Evolutionary conservation across 148 eudicot genomes (phyloP).

Genomic region (Amaranthus palmeri): DNA sequence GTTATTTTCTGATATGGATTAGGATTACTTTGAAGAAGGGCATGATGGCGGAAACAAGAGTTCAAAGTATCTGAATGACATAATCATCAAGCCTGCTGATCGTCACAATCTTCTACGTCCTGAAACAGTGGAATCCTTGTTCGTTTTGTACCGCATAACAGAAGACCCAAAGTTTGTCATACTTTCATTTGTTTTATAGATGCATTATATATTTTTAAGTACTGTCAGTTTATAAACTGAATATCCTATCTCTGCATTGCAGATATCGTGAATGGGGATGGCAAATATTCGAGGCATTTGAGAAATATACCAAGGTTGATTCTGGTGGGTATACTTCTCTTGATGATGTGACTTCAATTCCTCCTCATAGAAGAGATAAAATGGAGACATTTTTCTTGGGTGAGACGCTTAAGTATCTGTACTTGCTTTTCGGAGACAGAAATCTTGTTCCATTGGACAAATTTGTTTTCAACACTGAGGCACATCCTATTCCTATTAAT

Average conservation of each 20-base stretch:
- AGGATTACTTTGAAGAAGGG: conserved; percentile 63
- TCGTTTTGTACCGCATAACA: conserved; percentile 78
- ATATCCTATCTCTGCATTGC: conserved; percentile 33
- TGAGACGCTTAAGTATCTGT: conserved; percentile 86
- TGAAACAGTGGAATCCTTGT: conserved; percentile 94
- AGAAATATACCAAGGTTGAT: conserved; percentile 80
- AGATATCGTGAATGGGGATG: conserved; percentile 99
- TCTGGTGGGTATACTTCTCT: conserved; percentile 92
- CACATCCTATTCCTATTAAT: conserved; percentile 78
- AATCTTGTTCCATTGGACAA: conserved; percentile 59
- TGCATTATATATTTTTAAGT: conserved; percentile 1
- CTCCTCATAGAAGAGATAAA: conserved; percentile 85
- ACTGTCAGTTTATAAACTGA: conserved; percentile 3
- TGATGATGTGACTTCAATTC: conserved; percentile 81
- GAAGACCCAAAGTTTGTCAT: conserved; percentile 81
- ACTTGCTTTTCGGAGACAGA: conserved; percentile 59
- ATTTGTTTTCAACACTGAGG: conserved; percentile 89
- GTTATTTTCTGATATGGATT: not conserved
- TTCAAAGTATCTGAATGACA: conserved; percentile 69
- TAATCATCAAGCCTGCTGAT: conserved; percentile 72
- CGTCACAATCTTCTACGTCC: conserved; percentile 97
- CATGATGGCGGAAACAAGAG: conserved; percentile 89
- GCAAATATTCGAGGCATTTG: conserved; percentile 94
- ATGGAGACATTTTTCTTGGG: conserved; percentile 99
- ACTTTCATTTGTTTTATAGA: not conserved